These are phyloP conservation scores for Fraxinus greggii DNA, from an alignment of 305 asterid species.

Conservation along the genomic window DNA sequence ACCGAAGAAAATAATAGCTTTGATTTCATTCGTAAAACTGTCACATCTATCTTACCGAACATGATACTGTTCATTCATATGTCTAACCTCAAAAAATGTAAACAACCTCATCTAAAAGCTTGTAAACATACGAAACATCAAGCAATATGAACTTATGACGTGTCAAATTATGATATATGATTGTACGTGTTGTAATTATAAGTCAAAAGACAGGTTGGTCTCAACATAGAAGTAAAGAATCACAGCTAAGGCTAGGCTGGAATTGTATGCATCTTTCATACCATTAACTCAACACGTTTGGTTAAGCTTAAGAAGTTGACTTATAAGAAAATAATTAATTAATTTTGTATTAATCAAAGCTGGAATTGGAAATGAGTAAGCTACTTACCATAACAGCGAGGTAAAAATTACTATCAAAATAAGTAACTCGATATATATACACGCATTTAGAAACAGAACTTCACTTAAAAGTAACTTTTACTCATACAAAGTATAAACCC, in stretches of 20 bases:
- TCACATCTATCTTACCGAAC: not conserved
- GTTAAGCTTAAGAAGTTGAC: not conserved
- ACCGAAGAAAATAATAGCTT: not conserved
- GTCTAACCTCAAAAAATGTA: not conserved
- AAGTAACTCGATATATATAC: not conserved
- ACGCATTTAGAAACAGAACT: not conserved
- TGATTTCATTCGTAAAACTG: not conserved
- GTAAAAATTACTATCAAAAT: not conserved
- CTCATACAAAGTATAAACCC: not conserved
- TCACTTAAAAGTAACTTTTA: not conserved
- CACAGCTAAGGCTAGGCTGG: conserved; percentile 32
- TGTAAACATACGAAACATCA: not conserved
- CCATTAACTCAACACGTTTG: not conserved
- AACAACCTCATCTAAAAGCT: not conserved
- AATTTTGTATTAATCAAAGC: not conserved
- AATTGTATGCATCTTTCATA: not conserved
- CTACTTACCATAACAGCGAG: not conserved
- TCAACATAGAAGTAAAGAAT: conserved; percentile 33
- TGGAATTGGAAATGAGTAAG: not conserved
- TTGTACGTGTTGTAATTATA: not conserved
- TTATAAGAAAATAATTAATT: not conserved
- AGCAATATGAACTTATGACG: not conserved
- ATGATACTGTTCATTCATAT: not conserved
- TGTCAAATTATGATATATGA: not conserved
- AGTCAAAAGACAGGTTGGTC: conserved; percentile 48